Evolutionary conservation across 2,329 filamentous ascomycete species (phyloP).

Genomic region (Ascochyta koolunga): DNA sequence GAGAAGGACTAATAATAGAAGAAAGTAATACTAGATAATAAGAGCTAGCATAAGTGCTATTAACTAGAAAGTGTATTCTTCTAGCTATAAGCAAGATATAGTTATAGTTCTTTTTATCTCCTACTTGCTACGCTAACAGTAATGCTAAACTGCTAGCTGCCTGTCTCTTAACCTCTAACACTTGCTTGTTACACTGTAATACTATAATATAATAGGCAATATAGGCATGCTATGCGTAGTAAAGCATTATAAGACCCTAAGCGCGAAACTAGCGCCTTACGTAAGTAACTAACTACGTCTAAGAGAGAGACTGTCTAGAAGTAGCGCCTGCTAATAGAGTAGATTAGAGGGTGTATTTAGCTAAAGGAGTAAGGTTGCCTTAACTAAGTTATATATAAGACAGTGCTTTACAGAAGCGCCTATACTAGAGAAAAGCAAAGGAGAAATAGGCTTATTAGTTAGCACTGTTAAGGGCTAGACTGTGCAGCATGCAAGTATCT

Average conservation of each 20-base stretch:
- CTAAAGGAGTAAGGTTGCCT: not conserved
- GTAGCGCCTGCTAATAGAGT: not conserved
- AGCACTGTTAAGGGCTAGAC: not conserved
- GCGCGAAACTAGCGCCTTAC: not conserved
- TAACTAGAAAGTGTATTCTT: slow-evolving; percentile 3
- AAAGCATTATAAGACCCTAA: not conserved
- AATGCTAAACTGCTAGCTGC: not conserved
- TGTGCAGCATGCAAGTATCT: not conserved
- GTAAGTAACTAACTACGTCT: not conserved
- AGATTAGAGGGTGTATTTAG: not conserved
- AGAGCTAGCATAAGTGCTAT: slow-evolving; percentile 1
- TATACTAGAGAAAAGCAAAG: not conserved
- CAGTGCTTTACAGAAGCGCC: not conserved
- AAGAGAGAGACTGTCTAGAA: not conserved
- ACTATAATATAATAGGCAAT: not conserved
- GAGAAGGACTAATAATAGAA: slow-evolving; percentile 3
- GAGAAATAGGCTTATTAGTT: not conserved
- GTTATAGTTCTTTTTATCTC: not conserved
- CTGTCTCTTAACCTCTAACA: not conserved
- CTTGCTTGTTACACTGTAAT: not conserved
- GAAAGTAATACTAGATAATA: slow-evolving; percentile 1
- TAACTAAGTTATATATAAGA: too few relatives aligned
- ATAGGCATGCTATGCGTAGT: not conserved
- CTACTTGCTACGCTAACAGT: not conserved
- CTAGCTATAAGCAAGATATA: not conserved